These are phyloP conservation scores for Candida xyloterini DNA, from an alignment of 805 yeast genomes.

Conservation along the genomic window DNA sequence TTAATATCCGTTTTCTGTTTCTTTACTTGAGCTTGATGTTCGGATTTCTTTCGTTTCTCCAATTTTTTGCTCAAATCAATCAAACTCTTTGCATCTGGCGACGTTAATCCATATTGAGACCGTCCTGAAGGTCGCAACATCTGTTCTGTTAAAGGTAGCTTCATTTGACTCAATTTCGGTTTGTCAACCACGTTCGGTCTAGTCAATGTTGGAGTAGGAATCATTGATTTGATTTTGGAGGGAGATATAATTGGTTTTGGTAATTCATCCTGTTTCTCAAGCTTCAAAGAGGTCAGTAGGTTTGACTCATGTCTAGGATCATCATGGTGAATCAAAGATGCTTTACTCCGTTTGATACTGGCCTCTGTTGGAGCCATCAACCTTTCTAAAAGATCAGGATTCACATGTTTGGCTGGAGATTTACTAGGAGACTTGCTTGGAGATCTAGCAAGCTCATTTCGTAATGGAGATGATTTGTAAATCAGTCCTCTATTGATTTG, in stretches of 20 bases:
- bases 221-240: slow-evolving; percentile 1
- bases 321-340: slow-evolving; percentile 11
- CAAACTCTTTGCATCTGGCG: slow-evolving; percentile 18
- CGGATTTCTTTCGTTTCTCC: slow-evolving; percentile 20
- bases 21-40: slow-evolving; percentile 13
- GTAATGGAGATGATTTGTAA: slow-evolving; percentile 13
- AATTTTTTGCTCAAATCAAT: slow-evolving; percentile 20
- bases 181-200: slow-evolving; percentile 14
- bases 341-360: slow-evolving; percentile 18
- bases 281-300: slow-evolving; percentile 8
- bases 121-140: slow-evolving; percentile 17
- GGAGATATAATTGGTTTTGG: slow-evolving; percentile 6
- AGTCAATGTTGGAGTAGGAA: slow-evolving; percentile 13
- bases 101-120: slow-evolving; percentile 9
- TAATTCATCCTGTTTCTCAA: slow-evolving; percentile 9
- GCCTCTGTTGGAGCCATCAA: slow-evolving; percentile 28
- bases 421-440: slow-evolving; percentile 1
- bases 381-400: slow-evolving; percentile 18
- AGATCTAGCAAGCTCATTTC: not conserved
- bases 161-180: slow-evolving; percentile 1
- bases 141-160: slow-evolving; percentile 28
- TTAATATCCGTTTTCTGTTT: slow-evolving; percentile 13
- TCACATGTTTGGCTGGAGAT: slow-evolving; percentile 8
- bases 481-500: slow-evolving; percentile 20
- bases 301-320: slow-evolving; percentile 5